These are phyloP conservation scores for Stagonosporopsis cucurbitacearum DNA, from an alignment of 2,329 filamentous ascomycete genomes.

Conservation along the genomic window DNA sequence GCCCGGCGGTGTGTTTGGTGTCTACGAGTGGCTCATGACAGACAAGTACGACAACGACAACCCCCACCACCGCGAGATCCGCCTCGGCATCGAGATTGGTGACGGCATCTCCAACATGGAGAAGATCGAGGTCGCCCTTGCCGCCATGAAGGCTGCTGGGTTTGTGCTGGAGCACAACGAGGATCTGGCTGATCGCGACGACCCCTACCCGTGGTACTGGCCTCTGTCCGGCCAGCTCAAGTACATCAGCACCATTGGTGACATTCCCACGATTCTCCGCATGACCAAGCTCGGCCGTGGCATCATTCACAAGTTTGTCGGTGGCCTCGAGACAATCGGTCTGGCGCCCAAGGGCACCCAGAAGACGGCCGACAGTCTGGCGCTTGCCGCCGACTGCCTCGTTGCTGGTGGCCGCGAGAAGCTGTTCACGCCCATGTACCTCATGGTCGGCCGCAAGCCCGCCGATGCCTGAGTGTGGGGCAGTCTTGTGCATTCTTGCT, in stretches of 20 bases:
- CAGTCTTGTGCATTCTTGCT: constrained; percentile 12
- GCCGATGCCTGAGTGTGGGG: constrained; percentile 32
- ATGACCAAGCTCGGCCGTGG: constrained; percentile 87
- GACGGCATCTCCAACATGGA: constrained; percentile 99
- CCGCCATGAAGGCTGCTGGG: constrained; percentile 84
- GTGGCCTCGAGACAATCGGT: constrained; percentile 74
- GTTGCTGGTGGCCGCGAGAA: constrained; percentile 86
- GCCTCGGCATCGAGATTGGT: constrained; percentile 92
- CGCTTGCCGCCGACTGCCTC: constrained; percentile 79
- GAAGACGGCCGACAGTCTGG: constrained; percentile 93
- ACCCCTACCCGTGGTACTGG: constrained; percentile 91
- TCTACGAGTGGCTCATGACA: constrained; percentile 99
- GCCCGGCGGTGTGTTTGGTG: constrained; percentile 92
- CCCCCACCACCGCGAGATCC: constrained; percentile 83
- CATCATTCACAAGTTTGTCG: constrained; percentile 77
- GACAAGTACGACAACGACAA: constrained; percentile 92
- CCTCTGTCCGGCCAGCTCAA: constrained; percentile 84
- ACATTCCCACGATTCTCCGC: constrained; percentile 81
- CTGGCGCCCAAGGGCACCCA: constrained; percentile 83
- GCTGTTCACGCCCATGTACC: constrained; percentile 98
- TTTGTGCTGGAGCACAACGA: constrained; percentile 85
- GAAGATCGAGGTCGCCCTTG: constrained; percentile 78
- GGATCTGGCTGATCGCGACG: constrained; percentile 79
- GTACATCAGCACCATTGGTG: constrained; percentile 79
- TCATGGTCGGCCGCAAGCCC: constrained; percentile 96